Evolutionary conservation across 768 basidiomycete species (phyloP).

Genomic region (Agrocybe praecox): DNA sequence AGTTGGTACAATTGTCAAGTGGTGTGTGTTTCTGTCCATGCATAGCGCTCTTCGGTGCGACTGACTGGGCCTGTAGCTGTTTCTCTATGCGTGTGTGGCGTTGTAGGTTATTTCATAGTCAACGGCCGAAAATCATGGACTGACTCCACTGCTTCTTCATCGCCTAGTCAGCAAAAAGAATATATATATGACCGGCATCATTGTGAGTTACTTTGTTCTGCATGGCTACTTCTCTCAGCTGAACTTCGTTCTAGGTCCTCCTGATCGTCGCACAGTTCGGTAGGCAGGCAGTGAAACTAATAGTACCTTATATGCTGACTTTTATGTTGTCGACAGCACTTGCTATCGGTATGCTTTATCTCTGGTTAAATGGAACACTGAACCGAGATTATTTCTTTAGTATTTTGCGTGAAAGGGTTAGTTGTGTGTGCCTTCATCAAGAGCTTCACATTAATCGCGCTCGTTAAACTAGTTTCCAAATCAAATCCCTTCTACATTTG

Average conservation of each 20-base stretch:
- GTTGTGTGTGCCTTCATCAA: slow-evolving; percentile 2
- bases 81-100: slow-evolving; percentile 66
- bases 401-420: slow-evolving; percentile 48
- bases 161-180: slow-evolving; percentile 57
- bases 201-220: slow-evolving; percentile 38
- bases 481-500: slow-evolving; percentile 33
- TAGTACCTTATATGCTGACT: background rate
- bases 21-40: slow-evolving; percentile 33
- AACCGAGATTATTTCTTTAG: slow-evolving; percentile 22
- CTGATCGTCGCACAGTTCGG: slow-evolving; percentile 46
- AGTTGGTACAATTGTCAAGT: slow-evolving; percentile 57
- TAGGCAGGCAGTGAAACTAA: slow-evolving; percentile 20
- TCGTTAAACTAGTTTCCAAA: slow-evolving; percentile 30
- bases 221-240: background rate
- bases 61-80: slow-evolving; percentile 32
- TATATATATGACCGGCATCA: slow-evolving; percentile 40
- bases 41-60: background rate
- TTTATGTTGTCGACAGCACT: slow-evolving; percentile 24
- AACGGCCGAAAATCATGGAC: background rate
- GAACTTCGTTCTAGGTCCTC: slow-evolving; percentile 30
- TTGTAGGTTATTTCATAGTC: slow-evolving; percentile 37
- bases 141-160: background rate
- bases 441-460: background rate
- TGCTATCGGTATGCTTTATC: slow-evolving; percentile 36
- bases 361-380: background rate